A percentile compares a stretch with the other conserved stretches of the same genome.
Evolutionary conservation across 805 yeast genomes (phyloP).

Genomic region (Lipomyces sp.): DNA sequence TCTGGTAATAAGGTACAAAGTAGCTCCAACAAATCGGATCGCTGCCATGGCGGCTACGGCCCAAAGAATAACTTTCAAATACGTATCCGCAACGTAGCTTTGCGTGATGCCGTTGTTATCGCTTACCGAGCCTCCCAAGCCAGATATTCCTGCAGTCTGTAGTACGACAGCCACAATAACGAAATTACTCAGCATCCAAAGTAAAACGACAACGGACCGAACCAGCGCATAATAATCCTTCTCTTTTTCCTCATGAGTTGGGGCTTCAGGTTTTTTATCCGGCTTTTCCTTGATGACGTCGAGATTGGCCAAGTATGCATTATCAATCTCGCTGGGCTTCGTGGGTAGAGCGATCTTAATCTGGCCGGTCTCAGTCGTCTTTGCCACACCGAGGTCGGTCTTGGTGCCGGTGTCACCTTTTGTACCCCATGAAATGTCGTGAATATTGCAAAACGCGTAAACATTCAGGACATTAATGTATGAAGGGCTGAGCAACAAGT

Average conservation of each 20-base stretch:
- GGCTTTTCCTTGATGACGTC: conserved; percentile 48
- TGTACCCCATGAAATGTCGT: conserved; percentile 98
- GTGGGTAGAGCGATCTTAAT: conserved; percentile 69
- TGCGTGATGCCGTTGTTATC: conserved; percentile 29
- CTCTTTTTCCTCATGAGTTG: conserved; percentile 55
- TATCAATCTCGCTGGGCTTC: conserved; percentile 74
- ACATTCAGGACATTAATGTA: conserved; percentile 90
- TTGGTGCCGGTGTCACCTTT: conserved; percentile 73
- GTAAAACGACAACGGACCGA: conserved; percentile 83
- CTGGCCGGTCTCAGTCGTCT: conserved; percentile 64
- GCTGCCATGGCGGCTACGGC: conserved; percentile 88
- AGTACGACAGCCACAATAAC: conserved; percentile 76
- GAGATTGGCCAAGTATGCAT: conserved; percentile 59
- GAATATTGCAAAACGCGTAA: conserved; percentile 94
- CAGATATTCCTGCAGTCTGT: conserved; percentile 34
- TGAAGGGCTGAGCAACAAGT: conserved; percentile 81
- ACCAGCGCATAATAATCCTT: conserved; percentile 88
- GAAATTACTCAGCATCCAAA: conserved; percentile 89
- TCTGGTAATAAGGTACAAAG: conserved; percentile 56
- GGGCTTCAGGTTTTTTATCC: conserved; percentile 44
- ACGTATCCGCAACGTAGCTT: conserved; percentile 46
- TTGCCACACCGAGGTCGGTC: conserved; percentile 83
- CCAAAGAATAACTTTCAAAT: conserved; percentile 87
- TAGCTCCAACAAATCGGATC: conserved; percentile 78
- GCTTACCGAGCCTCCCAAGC: conserved; percentile 20